Conservation (phyloP, 2,329 filamentous ascomycete species). For the Sphaerulina vaccinii region DNA sequence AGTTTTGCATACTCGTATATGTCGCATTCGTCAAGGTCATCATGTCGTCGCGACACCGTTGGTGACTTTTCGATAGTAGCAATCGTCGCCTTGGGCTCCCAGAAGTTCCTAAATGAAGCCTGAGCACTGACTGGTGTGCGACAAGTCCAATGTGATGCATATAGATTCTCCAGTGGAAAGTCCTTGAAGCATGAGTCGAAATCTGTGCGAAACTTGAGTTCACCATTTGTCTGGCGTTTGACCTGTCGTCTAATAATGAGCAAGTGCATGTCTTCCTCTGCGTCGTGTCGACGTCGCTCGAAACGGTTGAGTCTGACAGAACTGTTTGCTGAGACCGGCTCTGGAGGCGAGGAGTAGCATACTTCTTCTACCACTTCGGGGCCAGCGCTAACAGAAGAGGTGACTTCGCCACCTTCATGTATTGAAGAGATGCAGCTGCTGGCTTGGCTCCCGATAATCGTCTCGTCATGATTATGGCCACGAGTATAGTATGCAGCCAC, state of each 20-base stretch:
- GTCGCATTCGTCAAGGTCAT: not conserved
- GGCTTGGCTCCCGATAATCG: not conserved
- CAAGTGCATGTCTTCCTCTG: slow-evolving; percentile 7
- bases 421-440: not conserved
- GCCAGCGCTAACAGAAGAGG: not conserved
- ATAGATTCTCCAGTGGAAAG: slow-evolving; percentile 16
- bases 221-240: not conserved
- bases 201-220: slow-evolving; percentile 14
- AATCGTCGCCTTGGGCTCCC: not conserved
- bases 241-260: slow-evolving; percentile 4
- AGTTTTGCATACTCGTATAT: slow-evolving; percentile 5
- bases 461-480: not conserved
- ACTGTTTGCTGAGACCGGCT: not conserved
- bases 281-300: slow-evolving; percentile 3
- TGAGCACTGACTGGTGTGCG: slow-evolving; percentile 11
- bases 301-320: slow-evolving; percentile 7
- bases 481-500: not conserved
- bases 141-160: slow-evolving; percentile 9
- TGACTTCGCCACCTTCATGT: not conserved
- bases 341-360: not conserved
- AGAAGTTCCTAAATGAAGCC: slow-evolving; percentile 1
- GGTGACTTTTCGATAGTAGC: not conserved
- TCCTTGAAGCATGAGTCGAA: slow-evolving; percentile 16
- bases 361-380: not conserved
- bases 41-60: not conserved